Conservation (phyloP, 345 rosid species). For the Eucalyptus marginata region DNA sequence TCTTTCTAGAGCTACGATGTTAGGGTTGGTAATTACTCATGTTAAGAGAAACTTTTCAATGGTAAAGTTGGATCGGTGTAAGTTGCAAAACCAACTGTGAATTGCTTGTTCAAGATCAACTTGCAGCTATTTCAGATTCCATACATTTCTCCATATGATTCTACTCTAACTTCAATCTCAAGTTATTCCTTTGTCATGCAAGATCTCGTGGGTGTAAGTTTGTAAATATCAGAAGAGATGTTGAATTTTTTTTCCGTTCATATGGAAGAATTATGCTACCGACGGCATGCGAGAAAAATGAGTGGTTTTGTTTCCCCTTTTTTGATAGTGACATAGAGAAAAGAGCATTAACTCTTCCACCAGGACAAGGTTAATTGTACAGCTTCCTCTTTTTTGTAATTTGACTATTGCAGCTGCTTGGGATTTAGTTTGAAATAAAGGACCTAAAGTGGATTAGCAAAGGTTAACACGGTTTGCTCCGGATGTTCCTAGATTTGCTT, state of each 20-base stretch:
- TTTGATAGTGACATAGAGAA: not conserved
- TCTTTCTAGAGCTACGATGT: not conserved
- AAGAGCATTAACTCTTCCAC: not conserved
- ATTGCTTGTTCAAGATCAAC: not conserved
- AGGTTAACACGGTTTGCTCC: not conserved
- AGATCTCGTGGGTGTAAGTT: not conserved
- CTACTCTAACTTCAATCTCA: not conserved
- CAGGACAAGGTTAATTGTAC: not conserved
- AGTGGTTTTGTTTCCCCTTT: not conserved
- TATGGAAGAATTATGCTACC: not conserved
- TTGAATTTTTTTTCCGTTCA: not conserved
- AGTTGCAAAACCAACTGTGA: not conserved
- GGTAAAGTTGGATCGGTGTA: not conserved
- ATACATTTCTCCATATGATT: not conserved
- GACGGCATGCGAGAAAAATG: not conserved
- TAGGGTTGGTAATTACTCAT: not conserved
- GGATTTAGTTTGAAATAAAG: not conserved
- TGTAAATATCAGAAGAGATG: not conserved
- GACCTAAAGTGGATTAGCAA: not conserved
- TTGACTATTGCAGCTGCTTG: not conserved
- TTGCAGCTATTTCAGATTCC: not conserved
- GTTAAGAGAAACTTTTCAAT: not conserved
- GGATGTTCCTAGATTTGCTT: not conserved
- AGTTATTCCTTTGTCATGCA: not conserved
- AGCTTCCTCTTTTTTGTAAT: not conserved